Evolutionary conservation across 495 filamentous ascomycete species (phyloP).

Genomic region (Wilcoxina mikolae): DNA sequence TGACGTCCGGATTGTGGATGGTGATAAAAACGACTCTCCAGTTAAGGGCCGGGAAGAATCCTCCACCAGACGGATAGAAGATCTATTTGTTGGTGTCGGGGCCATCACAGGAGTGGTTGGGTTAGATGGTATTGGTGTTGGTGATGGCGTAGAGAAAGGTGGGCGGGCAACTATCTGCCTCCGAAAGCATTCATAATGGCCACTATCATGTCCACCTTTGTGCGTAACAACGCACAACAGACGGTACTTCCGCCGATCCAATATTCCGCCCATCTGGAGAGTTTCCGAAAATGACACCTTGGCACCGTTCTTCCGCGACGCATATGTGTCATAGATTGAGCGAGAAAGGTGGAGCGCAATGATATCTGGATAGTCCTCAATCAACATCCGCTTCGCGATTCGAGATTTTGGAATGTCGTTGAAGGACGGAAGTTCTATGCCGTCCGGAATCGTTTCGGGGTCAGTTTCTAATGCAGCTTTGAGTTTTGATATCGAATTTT

Average conservation of each 20-base stretch:
- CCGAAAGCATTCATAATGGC: conserved; percentile 93
- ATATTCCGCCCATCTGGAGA: conserved; percentile 62
- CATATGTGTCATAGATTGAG: conserved; percentile 65
- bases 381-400: conserved; percentile 73
- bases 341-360: conserved; percentile 84
- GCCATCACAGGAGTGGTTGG: background rate
- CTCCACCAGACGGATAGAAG: background rate
- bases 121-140: background rate
- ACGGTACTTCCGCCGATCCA: conserved; percentile 65
- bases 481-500: background rate
- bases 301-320: conserved; percentile 81
- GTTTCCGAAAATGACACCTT: conserved; percentile 84
- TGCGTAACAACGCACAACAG: conserved; percentile 81
- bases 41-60: background rate
- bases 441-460: conserved; percentile 60
- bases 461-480: conserved; percentile 37
- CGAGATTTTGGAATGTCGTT: conserved; percentile 61
- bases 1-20: background rate
- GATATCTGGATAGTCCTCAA: conserved; percentile 73
- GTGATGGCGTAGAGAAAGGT: conserved; percentile 63
- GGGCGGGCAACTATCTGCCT: conserved; percentile 57
- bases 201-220: conserved; percentile 88
- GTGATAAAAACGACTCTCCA: background rate
- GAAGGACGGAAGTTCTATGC: conserved; percentile 56
- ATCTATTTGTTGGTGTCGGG: background rate